Conservation (phyloP, 1,284 basidiomycete genomes). For the Marasmius sp. region DNA sequence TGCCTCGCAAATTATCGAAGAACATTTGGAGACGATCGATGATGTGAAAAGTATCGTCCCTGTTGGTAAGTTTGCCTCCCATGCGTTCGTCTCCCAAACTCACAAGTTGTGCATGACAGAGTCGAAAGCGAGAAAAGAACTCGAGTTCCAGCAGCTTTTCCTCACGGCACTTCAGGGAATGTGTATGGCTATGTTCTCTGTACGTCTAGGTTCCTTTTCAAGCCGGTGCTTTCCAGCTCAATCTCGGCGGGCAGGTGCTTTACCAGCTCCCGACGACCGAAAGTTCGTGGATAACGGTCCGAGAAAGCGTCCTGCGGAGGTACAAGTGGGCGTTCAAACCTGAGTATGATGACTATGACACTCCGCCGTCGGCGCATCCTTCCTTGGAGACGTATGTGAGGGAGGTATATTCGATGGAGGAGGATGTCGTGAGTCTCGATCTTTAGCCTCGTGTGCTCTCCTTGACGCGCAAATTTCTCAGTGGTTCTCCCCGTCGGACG, state of each 20-base stretch:
- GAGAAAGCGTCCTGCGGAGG: slow-evolving; percentile 54
- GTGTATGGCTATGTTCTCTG: slow-evolving; percentile 46
- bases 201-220: slow-evolving; percentile 24
- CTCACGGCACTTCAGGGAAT: slow-evolving; percentile 56
- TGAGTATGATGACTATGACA: slow-evolving; percentile 48
- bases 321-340: slow-evolving; percentile 74
- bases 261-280: not conserved
- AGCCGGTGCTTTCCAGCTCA: not conserved
- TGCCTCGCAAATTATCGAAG: slow-evolving; percentile 49
- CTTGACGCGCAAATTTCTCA: not conserved
- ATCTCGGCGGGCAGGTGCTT: slow-evolving; percentile 21
- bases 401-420: slow-evolving; percentile 29
- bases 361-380: slow-evolving; percentile 34
- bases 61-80: slow-evolving; percentile 30
- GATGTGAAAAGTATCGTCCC: slow-evolving; percentile 39
- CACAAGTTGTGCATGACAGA: slow-evolving; percentile 29
- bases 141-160: slow-evolving; percentile 47
- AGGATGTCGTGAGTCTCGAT: slow-evolving; percentile 29
- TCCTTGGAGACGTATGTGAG: slow-evolving; percentile 41
- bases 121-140: slow-evolving; percentile 42
- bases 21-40: slow-evolving; percentile 56
- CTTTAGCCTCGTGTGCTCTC: not conserved
- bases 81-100: not conserved
- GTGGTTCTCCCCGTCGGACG: slow-evolving; percentile 34
- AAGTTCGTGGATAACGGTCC: slow-evolving; percentile 31